Evolutionary conservation across 306 rosid genomes (phyloP).

Genomic region (Cucumis sativus): Cucumber_9930_V3 NC_026659.2:20726501-20727000

Average conservation of each 20-base stretch:
- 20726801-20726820: not conserved
- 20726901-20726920: slow-evolving; percentile 14
- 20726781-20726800: not conserved
- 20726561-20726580: not conserved
- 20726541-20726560: not conserved
- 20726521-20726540: not conserved
- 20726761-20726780: not conserved
- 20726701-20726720: not conserved
- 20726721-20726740: not conserved
- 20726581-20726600: not conserved
- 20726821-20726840: not conserved
- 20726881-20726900: slow-evolving; percentile 4
- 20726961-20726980: slow-evolving; percentile 23
- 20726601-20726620: too few relatives aligned
- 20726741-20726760: not conserved
- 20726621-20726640: not conserved
- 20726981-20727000: slow-evolving; percentile 65
- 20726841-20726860: not conserved
- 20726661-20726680: not conserved
- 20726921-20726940: slow-evolving; percentile 10
- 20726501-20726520: not conserved
- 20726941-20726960: slow-evolving; percentile 17
- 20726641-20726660: not conserved
- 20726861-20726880: not conserved
- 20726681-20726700: not conserved